These are phyloP conservation scores for Tulasnella sp. DNA, from an alignment of 768 basidiomycete species.

Conservation along the genomic window DNA sequence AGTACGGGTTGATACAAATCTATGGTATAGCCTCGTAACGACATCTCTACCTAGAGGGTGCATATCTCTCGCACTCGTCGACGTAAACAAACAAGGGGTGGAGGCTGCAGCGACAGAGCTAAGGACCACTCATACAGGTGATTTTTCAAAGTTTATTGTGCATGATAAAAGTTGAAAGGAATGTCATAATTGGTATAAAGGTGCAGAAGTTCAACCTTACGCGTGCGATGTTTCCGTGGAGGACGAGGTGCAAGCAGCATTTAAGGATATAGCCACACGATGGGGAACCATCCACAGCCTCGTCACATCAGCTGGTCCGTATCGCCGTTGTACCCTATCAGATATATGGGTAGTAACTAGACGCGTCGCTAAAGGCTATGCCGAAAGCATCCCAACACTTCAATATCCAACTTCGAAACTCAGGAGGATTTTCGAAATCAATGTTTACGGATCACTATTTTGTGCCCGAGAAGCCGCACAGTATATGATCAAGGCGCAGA, in stretches of 20 bases:
- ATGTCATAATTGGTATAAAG: slow-evolving; percentile 31
- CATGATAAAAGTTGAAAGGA: slow-evolving; percentile 10
- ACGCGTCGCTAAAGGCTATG: slow-evolving; percentile 48
- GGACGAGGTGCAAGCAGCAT: slow-evolving; percentile 64
- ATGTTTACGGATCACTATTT: slow-evolving; percentile 89
- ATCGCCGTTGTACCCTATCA: too few species aligned
- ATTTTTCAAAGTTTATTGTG: neutral
- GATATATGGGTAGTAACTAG: slow-evolving; percentile 22
- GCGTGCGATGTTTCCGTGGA: slow-evolving; percentile 88
- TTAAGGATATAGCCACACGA: slow-evolving; percentile 51
- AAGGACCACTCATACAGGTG: slow-evolving; percentile 40
- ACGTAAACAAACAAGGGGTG: slow-evolving; percentile 66
- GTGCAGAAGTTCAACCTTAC: slow-evolving; percentile 62
- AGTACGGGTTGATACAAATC: slow-evolving; percentile 27
- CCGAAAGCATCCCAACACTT: slow-evolving; percentile 80
- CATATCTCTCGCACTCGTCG: slow-evolving; percentile 68
- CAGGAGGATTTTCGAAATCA: slow-evolving; percentile 80
- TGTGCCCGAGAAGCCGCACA: slow-evolving; percentile 95
- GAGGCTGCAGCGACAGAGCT: slow-evolving; percentile 63
- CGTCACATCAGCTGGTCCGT: slow-evolving; percentile 75
- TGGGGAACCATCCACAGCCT: slow-evolving; percentile 72
- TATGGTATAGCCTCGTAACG: neutral
- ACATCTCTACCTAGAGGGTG: slow-evolving; percentile 52
- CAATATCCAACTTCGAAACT: slow-evolving; percentile 82
- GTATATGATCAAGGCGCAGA: slow-evolving; percentile 74